Conservation (phyloP, 148 eudicot genomes). For the Vaccinium vitisidaea region DNA sequence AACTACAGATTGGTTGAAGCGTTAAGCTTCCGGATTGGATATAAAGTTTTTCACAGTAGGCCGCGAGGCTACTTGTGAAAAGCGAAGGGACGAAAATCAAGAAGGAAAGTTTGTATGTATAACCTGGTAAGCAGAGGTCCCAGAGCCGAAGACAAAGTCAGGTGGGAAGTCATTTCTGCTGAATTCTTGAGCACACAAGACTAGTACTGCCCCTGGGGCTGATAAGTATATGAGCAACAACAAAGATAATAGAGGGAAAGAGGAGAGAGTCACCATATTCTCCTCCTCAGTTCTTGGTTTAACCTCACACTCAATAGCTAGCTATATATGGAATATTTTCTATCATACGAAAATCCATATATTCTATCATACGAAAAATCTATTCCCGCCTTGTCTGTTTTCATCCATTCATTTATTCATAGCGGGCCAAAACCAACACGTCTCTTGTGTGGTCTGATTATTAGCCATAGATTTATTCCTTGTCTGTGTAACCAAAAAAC, state of each 20-base stretch:
- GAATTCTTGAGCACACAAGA: constrained; percentile 11
- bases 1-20: too few species aligned
- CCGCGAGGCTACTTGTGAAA: too few species aligned
- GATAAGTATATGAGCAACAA: neutral
- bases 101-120: neutral
- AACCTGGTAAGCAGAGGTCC: constrained; percentile 45
- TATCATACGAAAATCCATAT: too few species aligned
- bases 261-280: neutral
- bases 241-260: neutral
- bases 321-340: neutral
- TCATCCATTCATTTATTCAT: neutral
- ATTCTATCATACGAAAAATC: too few species aligned
- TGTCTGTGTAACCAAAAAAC: too few species aligned
- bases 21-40: too few species aligned
- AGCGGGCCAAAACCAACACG: neutral
- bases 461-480: neutral
- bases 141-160: constrained; percentile 41
- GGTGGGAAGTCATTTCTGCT: constrained; percentile 32
- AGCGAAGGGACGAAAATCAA: neutral
- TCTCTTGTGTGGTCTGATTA: neutral
- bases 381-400: neutral
- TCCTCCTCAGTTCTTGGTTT: neutral
- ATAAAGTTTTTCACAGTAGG: too few species aligned
- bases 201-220: neutral
- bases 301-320: neutral